Base-by-base conservation (phyloP, 78 protist genomes). In the Dictyostelium capitatum region DNA sequence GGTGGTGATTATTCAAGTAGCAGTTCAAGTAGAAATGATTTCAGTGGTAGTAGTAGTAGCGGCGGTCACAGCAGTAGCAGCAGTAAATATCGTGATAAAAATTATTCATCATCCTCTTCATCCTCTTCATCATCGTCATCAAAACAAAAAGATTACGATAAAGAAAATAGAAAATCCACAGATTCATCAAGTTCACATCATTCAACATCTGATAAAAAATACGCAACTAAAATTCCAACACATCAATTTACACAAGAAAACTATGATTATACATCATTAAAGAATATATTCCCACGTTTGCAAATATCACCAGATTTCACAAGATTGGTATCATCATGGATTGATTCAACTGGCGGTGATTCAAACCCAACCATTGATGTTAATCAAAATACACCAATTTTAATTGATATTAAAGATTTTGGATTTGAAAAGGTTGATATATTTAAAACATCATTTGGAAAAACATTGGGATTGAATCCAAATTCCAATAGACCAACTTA, bases 261-360 rank as follows among this genome's bases (percentile, higher is more conserved):
- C 28, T 85, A 85, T 48, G 92, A 85, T 14, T 85, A 75, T 20
- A 14, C 47, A 43, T 46, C n/a, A 28, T 28, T 85, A 20, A 85
- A 75, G 15, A 54, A 48, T 14, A 75, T 75, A 20, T 85, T 75
- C 83, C 14, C 78, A n/a, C n/a, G 43, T n/a, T 56, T 85, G 12
- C 73, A 43, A 32, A 75, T 85, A 7, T 85, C 92, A 30, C 83
- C 83, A 37, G 92, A 85, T 48, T 85, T 85, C 50, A 30, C 75
- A 23, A 19, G 59, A 10, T 62, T 85, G 48, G 83, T 75, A 1
- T 75, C 92, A 17, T n/a, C 69, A 30, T 85, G 92, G 92, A 50
- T 75, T 5, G 84, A 73, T 15, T 25, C 65, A 4, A 62, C 50
- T 9, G 37, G 56, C 37, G 51, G 25, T n/a, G 74, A 57, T 6